These are phyloP conservation scores for Zygotorulaspora sp. DNA, from an alignment of 805 yeast species.

Conservation along the genomic window DNA sequence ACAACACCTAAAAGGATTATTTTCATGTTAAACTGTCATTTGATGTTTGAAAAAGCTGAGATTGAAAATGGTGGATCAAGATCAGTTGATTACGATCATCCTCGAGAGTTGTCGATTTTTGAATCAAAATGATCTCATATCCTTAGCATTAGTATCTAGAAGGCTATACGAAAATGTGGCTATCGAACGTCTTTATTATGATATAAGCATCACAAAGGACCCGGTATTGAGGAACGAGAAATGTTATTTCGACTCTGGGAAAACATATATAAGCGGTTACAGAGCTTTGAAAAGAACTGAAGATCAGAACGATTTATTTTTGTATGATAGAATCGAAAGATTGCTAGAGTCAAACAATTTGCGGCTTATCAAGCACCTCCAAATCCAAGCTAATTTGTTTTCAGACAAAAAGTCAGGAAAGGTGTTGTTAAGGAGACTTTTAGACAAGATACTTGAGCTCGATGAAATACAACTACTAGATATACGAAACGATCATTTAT, in stretches of 20 bases:
- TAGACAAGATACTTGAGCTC: conserved; percentile 23
- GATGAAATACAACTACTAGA: conserved; percentile 24
- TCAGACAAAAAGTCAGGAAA: conserved; percentile 22
- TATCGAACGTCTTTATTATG: conserved; percentile 36
- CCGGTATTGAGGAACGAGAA: conserved; percentile 29
- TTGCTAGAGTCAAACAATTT: conserved; percentile 38
- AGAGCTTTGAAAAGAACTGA: conserved; percentile 33
- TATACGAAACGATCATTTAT: conserved; percentile 19
- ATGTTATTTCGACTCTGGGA: conserved; percentile 36
- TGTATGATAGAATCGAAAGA: conserved; percentile 39
- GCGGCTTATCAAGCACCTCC: conserved; percentile 34
- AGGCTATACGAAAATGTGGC: conserved; percentile 31
- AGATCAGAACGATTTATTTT: conserved; percentile 38
- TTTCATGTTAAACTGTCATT: too few species aligned
- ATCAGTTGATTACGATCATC: conserved; percentile 8
- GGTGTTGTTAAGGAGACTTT: conserved; percentile 13
- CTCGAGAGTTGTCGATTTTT: conserved; percentile 24
- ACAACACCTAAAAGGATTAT: too few species aligned
- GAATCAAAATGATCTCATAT: conserved; percentile 40
- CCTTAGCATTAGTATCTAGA: conserved; percentile 34
- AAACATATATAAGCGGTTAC: conserved; percentile 40
- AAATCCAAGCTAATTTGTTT: conserved; percentile 34
- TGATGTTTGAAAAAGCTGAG: conserved; percentile 1
- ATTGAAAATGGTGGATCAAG: conserved; percentile 6
- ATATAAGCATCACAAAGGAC: conserved; percentile 36